Base-by-base conservation (phyloP, 345 rosid species). In the Camelina sativa region DNA sequence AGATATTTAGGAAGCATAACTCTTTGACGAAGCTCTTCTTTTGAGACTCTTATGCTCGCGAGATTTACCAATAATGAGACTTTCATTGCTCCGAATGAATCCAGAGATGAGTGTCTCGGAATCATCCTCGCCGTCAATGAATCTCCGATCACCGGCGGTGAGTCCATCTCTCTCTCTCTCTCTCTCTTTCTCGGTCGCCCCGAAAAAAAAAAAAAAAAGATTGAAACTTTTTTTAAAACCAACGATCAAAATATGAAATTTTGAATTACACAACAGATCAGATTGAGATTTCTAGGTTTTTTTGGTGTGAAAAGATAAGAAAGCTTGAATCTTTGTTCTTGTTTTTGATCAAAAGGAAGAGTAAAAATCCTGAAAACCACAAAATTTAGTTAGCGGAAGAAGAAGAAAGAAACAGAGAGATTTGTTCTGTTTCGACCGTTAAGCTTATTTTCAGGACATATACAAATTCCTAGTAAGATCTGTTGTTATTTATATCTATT, bases 1-100 rank as follows among this genome's bases (percentile, higher is more conserved):
- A 96, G 83, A 65, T 96, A 89, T 70, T 84, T 74, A 0, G 98
- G 96, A 58, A 96, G 86, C 76, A 81, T 63, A 2, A 91, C 75
- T 74, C 75, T 83, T 71, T 72, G 65, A 77, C 79, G 82, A 32
- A 96, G 83, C 64, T 88, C 90, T 76, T 84, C 88, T 76, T 85
- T 92, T 44, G 91, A 84, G 67, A 96, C 84, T 59, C 90, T 80
- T 69, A 89, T 72, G 69, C 86, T 96, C 19, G 89, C 82, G 65
- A 92, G 83, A 2, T 94, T 87, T 23, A 88, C 85, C 64, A 91
- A 76, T 8, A 88, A 91, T 55, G 88, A 87, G 10, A 85, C 82
- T 30, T 88, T 78, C 74, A 91, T 72, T 15, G 91, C 88, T 5
- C 73, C 74, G 13, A 74, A 67, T 0, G 78, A 73, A 25, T 90